Conservation (phyloP, 2,329 filamentous ascomycete species). For the Rutstroemia sp. region DNA sequence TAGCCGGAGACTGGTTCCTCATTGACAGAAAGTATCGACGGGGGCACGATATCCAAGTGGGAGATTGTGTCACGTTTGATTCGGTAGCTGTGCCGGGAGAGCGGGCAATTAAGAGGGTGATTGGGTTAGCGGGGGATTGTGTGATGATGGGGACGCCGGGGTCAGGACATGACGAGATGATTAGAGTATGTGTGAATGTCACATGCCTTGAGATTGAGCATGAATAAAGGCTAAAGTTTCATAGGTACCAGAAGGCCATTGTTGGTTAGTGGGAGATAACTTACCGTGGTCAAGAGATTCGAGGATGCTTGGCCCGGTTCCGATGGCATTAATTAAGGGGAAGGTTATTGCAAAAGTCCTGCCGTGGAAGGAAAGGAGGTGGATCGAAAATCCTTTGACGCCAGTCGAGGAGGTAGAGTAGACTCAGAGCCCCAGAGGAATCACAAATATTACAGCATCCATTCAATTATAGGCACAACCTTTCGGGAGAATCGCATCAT, state of each 20-base stretch:
- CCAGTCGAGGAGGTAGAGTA: slow-evolving; percentile 12
- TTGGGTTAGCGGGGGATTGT: slow-evolving; percentile 50
- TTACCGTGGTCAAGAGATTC: slow-evolving; percentile 78
- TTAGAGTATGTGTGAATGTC: slow-evolving; percentile 42
- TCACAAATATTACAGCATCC: neutral
- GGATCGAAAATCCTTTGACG: slow-evolving; percentile 41
- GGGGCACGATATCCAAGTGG: slow-evolving; percentile 63
- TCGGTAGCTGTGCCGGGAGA: slow-evolving; percentile 59
- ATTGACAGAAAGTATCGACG: slow-evolving; percentile 60
- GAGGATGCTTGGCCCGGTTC: slow-evolving; percentile 76
- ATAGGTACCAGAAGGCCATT: slow-evolving; percentile 84
- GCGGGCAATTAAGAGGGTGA: slow-evolving; percentile 62
- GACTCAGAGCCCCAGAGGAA: neutral
- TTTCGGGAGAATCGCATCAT: neutral
- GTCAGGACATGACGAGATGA: slow-evolving; percentile 38
- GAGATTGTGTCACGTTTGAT: slow-evolving; percentile 74
- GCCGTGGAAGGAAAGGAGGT: slow-evolving; percentile 43
- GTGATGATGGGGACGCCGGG: slow-evolving; percentile 58
- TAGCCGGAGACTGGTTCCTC: slow-evolving; percentile 60
- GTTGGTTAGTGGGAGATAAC: slow-evolving; percentile 88
- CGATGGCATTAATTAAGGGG: slow-evolving; percentile 74
- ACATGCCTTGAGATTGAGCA: neutral
- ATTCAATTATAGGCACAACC: neutral
- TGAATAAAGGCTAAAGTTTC: neutral
- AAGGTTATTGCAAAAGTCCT: slow-evolving; percentile 63